phyloP scores from a whole-genome alignment of 108 stramenopile species.

The Aurantiochytrium sp. region DNA sequence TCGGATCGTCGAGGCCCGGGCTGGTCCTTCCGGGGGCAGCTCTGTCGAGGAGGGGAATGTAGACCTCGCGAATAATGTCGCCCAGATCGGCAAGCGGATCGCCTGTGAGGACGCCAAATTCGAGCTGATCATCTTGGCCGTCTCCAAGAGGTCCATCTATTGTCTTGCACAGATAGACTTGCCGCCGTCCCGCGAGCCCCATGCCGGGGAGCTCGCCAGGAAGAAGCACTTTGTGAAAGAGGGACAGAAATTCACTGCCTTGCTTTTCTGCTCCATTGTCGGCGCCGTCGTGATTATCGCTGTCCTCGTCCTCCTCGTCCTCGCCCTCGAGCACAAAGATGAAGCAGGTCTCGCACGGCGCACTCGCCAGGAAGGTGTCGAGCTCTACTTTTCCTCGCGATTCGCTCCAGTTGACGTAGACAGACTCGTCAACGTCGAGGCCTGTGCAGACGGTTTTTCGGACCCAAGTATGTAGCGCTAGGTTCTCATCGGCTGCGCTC shows the following conservation, averaged over 20 bases:
- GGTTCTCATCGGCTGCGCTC: background rate
- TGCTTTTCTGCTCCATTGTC: background rate
- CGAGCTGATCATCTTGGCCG: background rate
- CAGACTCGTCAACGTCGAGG: background rate
- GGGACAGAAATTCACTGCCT: background rate
- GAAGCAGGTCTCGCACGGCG: background rate
- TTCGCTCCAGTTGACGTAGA: background rate
- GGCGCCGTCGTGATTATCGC: background rate
- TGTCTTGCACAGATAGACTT: slow-evolving; percentile 6
- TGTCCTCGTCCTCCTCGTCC: background rate
- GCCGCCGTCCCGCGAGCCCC: background rate
- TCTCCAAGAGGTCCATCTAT: background rate
- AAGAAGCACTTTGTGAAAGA: background rate
- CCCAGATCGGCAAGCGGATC: background rate
- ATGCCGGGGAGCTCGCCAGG: background rate
- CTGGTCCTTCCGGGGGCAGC: background rate
- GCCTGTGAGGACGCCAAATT: slow-evolving; percentile 8
- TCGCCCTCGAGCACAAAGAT: background rate
- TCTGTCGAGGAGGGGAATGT: background rate
- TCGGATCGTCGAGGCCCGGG: background rate
- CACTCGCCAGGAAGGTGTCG: background rate
- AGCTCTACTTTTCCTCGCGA: background rate
- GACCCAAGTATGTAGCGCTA: background rate
- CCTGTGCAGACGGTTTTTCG: background rate
- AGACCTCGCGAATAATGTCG: background rate